Conservation (phyloP, 345 rosid genomes). For the Salix suchowensis region DNA sequence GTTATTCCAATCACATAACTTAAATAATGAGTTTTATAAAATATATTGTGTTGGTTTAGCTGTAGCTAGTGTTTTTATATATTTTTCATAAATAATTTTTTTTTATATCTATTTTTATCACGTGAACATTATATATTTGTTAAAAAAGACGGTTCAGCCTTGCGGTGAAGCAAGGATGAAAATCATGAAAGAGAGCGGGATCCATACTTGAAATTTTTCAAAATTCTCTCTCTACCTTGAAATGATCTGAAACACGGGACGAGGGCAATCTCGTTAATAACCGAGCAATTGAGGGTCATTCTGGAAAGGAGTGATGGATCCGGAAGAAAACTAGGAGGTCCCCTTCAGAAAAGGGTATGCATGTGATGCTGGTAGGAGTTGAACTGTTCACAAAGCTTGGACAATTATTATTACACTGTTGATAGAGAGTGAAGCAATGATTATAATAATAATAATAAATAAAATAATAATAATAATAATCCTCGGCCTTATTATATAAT, state of each 20-base stretch:
- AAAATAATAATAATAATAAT: neutral
- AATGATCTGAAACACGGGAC: neutral
- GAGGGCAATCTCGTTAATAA: neutral
- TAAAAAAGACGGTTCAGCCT: no score
- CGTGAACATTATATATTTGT: no score
- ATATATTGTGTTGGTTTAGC: no score
- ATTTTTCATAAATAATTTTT: no score
- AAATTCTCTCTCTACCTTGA: no score
- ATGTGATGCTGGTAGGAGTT: constrained; percentile 44
- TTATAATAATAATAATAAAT: neutral
- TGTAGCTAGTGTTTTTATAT: no score
- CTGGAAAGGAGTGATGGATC: neutral
- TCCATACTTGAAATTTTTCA: no score
- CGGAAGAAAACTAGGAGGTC: neutral
- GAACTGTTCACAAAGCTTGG: constrained; percentile 13
- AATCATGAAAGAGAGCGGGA: no score
- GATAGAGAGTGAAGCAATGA: constrained; percentile 11
- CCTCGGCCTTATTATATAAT: neutral
- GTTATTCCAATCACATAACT: no score
- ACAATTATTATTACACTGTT: constrained; percentile 16
- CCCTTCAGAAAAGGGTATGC: constrained; percentile 13
- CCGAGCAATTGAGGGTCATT: neutral
- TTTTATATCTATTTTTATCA: no score
- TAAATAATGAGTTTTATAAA: no score
- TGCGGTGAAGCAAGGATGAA: no score